A percentile compares a stretch with the other conserved stretches of the same genome.
Conservation (phyloP, 176 grass and related monocot species). For the Coix lacrymajobi region DNA sequence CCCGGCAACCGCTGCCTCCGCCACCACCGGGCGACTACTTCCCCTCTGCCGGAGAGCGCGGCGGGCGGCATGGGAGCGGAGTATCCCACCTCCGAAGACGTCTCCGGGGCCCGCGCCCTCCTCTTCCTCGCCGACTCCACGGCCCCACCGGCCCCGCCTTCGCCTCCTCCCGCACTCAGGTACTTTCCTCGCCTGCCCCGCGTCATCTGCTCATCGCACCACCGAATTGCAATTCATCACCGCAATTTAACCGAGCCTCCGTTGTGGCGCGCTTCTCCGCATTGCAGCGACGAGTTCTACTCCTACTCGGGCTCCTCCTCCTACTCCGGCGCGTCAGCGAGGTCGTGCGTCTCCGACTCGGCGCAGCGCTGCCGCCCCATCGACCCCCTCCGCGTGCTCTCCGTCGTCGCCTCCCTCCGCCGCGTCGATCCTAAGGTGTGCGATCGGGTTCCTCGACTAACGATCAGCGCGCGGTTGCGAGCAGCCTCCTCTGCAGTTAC, state of each 20-base stretch:
- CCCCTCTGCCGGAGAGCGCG: constrained; percentile 1
- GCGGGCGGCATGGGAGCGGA: background rate
- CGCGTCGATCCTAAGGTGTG: constrained; percentile 36
- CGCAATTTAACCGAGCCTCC: background rate
- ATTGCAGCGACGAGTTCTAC: constrained; percentile 40
- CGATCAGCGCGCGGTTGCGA: background rate
- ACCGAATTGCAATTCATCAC: background rate
- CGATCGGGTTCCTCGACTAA: background rate
- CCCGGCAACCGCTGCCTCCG: background rate
- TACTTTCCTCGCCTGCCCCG: background rate
- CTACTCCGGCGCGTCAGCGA: constrained; percentile 29
- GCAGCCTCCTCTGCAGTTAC: background rate
- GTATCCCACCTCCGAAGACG: constrained; percentile 22
- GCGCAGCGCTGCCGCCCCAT: constrained; percentile 14
- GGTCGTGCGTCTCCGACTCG: constrained; percentile 49
- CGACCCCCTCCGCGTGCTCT: constrained; percentile 43
- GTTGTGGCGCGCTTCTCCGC: background rate
- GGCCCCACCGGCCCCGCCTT: background rate
- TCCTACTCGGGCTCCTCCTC: constrained; percentile 40
- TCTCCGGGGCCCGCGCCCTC: constrained; percentile 22
- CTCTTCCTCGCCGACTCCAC: constrained; percentile 42
- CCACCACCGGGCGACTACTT: background rate
- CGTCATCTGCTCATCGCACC: background rate
- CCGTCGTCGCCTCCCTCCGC: constrained; percentile 38
- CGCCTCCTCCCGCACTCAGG: constrained; percentile 22